These are phyloP conservation scores for Annulohypoxylon moriforme DNA, from an alignment of 495 filamentous ascomycete species.

Conservation along the genomic window DNA sequence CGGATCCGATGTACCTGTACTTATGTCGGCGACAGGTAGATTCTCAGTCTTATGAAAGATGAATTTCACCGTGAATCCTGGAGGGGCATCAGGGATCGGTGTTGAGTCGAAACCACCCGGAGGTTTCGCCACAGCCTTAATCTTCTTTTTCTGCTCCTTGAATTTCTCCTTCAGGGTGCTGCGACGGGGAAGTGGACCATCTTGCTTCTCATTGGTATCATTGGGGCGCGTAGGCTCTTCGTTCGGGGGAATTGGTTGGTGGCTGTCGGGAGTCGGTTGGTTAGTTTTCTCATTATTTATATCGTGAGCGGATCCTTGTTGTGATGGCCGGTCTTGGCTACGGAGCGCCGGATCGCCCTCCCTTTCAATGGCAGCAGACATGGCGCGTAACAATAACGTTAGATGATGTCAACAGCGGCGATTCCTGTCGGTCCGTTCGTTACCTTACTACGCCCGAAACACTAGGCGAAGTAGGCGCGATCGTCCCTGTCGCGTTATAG, in stretches of 20 bases:
- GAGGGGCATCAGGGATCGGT: slow-evolving; percentile 75
- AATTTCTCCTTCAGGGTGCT: slow-evolving; percentile 58
- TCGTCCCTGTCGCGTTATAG: slow-evolving; percentile 9
- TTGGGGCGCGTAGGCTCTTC: slow-evolving; percentile 20
- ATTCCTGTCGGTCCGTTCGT: slow-evolving; percentile 12
- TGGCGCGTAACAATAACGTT: slow-evolving; percentile 1
- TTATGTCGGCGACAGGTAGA: slow-evolving; percentile 84
- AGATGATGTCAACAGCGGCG: slow-evolving; percentile 15
- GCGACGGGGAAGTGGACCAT: slow-evolving; percentile 14
- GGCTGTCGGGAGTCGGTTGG: slow-evolving; percentile 29
- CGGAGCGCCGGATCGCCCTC: slow-evolving; percentile 14
- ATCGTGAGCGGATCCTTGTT: slow-evolving; percentile 17
- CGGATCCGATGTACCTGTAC: slow-evolving; percentile 83
- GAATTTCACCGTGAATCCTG: slow-evolving; percentile 85
- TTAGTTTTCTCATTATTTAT: slow-evolving; percentile 36
- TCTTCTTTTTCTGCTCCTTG: slow-evolving; percentile 67
- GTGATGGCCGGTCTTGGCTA: slow-evolving; percentile 35
- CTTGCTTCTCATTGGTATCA: slow-evolving; percentile 31
- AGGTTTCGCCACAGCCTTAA: slow-evolving; percentile 71
- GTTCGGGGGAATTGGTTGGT: slow-evolving; percentile 19
- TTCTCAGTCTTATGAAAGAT: slow-evolving; percentile 84
- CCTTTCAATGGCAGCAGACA: slow-evolving; percentile 22
- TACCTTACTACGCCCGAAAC: slow-evolving; percentile 11
- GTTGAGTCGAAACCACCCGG: slow-evolving; percentile 84
- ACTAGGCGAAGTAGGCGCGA: slow-evolving; percentile 1